phyloP scores from a whole-genome alignment of 2,329 filamentous ascomycete species.

The Dryadomyces quercus-mongolicae region DNA sequence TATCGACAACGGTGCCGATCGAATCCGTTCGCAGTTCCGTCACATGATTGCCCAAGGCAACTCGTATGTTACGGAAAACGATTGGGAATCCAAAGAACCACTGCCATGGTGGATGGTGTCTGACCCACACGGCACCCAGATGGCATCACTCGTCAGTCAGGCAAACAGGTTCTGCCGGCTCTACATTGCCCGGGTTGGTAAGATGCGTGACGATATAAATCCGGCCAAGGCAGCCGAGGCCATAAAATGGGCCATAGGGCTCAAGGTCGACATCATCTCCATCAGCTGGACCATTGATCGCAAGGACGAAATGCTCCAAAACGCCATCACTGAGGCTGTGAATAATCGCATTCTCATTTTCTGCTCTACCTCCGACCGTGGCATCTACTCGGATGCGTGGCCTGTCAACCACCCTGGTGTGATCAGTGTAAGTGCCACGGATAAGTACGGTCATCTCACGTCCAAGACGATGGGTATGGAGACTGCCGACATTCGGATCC shows the following conservation, averaged over 20 bases:
- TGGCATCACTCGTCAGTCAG: constrained; percentile 6
- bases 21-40: not conserved
- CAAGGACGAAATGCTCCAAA: constrained; percentile 11
- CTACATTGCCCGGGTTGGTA: constrained; percentile 6
- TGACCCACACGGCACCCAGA: constrained; percentile 7
- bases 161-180: constrained; percentile 4
- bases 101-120: constrained; percentile 8
- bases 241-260: constrained; percentile 1
- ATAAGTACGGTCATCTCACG: constrained; percentile 11
- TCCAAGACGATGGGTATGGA: constrained; percentile 11
- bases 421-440: constrained; percentile 19
- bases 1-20: constrained; percentile 6
- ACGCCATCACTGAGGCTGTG: constrained; percentile 16
- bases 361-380: constrained; percentile 22
- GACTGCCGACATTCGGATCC: constrained; percentile 1
- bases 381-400: constrained; percentile 3
- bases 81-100: not conserved
- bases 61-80: not conserved
- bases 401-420: constrained; percentile 10
- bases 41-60: constrained; percentile 2
- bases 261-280: constrained; percentile 22
- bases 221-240: constrained; percentile 1
- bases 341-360: constrained; percentile 20
- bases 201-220: not conserved
- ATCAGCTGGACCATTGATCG: constrained; percentile 24